These are phyloP conservation scores for Linnemannia hyalina DNA, from an alignment of 192 early-diverging fungal species.

Conservation along the genomic window DNA sequence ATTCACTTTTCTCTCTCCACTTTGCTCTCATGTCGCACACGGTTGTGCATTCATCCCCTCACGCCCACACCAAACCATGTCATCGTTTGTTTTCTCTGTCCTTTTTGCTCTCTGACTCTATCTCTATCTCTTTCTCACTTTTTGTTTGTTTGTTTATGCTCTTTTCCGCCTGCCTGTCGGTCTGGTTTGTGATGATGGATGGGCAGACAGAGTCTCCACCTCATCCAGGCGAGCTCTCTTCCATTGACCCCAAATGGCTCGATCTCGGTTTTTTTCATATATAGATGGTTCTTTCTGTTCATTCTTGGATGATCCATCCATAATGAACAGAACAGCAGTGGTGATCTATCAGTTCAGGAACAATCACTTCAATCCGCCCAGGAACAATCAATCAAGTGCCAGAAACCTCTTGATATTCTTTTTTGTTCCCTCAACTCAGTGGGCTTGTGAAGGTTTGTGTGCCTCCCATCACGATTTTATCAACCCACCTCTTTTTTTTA, in stretches of 20 bases:
- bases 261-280: slow-evolving; percentile 6
- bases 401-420: not conserved
- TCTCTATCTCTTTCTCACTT: not conserved
- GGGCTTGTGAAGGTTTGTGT: too few relatives aligned
- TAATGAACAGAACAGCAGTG: not conserved
- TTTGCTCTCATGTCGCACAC: slow-evolving; percentile 27
- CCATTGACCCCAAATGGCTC: slow-evolving; percentile 2
- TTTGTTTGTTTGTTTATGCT: not conserved
- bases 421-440: not conserved
- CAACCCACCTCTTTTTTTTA: too few relatives aligned
- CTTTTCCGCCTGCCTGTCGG: too few relatives aligned
- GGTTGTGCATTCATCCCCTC: not conserved
- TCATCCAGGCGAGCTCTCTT: not conserved
- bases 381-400: slow-evolving; percentile 4
- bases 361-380: not conserved
- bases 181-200: not conserved
- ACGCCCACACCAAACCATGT: slow-evolving; percentile 4
- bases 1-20: not conserved
- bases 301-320: slow-evolving; percentile 5
- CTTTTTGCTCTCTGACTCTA: slow-evolving; percentile 3
- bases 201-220: not conserved
- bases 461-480: too few relatives aligned
- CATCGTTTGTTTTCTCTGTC: not conserved
- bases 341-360: slow-evolving; percentile 9
- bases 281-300: not conserved